Conservation (phyloP, 148 eudicot species). For the Nyssa sinensis region DNA sequence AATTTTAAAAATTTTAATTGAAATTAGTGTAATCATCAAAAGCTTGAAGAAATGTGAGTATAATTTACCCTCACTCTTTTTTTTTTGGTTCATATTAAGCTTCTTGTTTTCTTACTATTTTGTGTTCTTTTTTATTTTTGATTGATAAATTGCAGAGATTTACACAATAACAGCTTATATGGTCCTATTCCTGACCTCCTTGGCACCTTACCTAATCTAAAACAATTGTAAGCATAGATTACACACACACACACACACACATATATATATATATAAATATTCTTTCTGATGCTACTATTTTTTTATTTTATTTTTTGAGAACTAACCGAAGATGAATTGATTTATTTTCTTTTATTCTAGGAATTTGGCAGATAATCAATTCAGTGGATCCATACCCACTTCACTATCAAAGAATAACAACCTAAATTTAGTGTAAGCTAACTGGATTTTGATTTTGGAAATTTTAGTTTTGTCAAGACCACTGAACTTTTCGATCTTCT, state of each 20-base stretch:
- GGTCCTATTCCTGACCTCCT: conserved; percentile 41
- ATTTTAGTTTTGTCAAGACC: not conserved
- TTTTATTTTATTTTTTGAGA: not conserved
- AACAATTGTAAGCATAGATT: conserved; percentile 29
- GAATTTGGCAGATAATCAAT: conserved; percentile 40
- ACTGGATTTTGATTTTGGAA: not conserved
- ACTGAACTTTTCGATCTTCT: not conserved
- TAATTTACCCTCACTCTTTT: no score
- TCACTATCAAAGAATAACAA: conserved; percentile 36
- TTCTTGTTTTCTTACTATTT: not conserved
- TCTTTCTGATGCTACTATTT: not conserved
- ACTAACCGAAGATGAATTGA: not conserved
- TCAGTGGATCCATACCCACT: conserved; percentile 39
- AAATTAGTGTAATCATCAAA: no score
- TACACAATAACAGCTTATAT: conserved; percentile 36
- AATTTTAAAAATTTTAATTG: no score
- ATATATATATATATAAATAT: not conserved
- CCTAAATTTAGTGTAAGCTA: conserved; percentile 36
- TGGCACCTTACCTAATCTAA: conserved; percentile 37
- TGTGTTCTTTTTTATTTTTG: not conserved
- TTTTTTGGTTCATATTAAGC: not conserved
- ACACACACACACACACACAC: not conserved
- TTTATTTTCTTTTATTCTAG: conserved; percentile 19
- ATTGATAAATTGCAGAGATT: conserved; percentile 27
- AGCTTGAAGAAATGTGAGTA: no score